phyloP scores from a whole-genome alignment of 176 grass and related monocot species.

The Pontederia paniculata region DNA sequence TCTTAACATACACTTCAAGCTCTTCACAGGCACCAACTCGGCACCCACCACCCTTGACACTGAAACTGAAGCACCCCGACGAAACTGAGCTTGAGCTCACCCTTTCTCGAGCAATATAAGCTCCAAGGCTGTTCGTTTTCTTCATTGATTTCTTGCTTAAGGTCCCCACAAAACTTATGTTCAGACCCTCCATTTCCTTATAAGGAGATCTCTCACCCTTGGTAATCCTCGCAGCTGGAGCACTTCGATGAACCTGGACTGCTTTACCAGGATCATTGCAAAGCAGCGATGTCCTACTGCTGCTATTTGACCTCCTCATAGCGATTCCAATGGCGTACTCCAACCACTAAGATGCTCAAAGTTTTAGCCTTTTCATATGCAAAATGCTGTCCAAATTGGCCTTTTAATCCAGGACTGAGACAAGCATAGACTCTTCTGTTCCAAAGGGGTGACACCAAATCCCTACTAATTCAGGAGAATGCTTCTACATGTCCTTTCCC shows the following conservation, averaged over 20 bases:
- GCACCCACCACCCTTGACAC: constrained; percentile 46
- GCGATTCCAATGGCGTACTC: neutral
- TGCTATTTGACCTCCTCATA: neutral
- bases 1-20: constrained; percentile 26
- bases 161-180: constrained; percentile 6
- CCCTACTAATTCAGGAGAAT: no score
- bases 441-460: no score
- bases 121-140: constrained; percentile 13
- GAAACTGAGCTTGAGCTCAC: constrained; percentile 1
- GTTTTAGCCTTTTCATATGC: neutral
- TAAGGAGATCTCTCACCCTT: constrained; percentile 14
- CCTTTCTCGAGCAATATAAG: constrained; percentile 8
- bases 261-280: constrained; percentile 13
- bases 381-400: neutral
- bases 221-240: neutral
- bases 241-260: neutral
- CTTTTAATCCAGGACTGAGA: no score
- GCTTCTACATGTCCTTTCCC: no score
- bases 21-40: constrained; percentile 71
- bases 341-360: constrained; percentile 1
- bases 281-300: neutral
- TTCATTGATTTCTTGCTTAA: constrained; percentile 9
- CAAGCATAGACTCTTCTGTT: no score
- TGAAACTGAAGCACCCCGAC: constrained; percentile 37
- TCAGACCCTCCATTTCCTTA: constrained; percentile 25